These are phyloP conservation scores for Neurospora discreta DNA, from an alignment of 495 filamentous ascomycete species.

Conservation along the genomic window DNA sequence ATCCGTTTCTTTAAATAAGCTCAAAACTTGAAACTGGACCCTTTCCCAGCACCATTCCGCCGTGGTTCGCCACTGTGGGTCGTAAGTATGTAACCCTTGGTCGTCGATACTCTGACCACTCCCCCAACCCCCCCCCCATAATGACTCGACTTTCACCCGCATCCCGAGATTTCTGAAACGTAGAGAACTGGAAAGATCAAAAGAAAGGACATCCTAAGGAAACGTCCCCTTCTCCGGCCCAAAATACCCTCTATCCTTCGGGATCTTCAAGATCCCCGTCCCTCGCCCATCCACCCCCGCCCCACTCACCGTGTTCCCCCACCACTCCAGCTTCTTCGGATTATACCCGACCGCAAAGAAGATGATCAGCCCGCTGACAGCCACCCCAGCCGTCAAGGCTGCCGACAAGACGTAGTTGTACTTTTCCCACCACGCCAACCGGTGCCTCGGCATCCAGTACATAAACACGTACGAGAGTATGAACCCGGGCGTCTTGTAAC, in stretches of 20 bases:
- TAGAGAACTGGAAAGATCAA: neutral
- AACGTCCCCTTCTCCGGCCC: conserved; percentile 26
- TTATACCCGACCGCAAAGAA: conserved; percentile 49
- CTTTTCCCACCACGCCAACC: conserved; percentile 30
- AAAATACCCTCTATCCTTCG: conserved; percentile 23
- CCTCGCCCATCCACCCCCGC: conserved; percentile 21
- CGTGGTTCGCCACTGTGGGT: neutral
- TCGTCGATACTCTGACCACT: neutral
- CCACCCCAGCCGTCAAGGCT: conserved; percentile 22
- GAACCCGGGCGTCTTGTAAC: conserved; percentile 23
- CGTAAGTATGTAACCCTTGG: neutral
- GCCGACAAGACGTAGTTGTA: conserved; percentile 43
- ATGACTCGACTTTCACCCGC: neutral
- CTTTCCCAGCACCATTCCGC: neutral
- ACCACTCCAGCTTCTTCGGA: conserved; percentile 45
- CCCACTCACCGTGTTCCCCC: conserved; percentile 42
- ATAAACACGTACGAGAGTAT: conserved; percentile 23
- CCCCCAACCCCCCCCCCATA: neutral
- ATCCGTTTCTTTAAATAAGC: neutral
- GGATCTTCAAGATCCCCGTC: conserved; percentile 17
- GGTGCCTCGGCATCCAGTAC: conserved; percentile 15
- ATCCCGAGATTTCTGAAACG: neutral
- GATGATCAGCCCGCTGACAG: conserved; percentile 33
- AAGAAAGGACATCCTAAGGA: conserved; percentile 2
- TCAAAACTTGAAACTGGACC: neutral